Percentiles rank a stretch among this genome's conserved stretches.
phyloP scores from a whole-genome alignment of 2,329 filamentous ascomycete genomes.

The Claviceps sp. region DNA sequence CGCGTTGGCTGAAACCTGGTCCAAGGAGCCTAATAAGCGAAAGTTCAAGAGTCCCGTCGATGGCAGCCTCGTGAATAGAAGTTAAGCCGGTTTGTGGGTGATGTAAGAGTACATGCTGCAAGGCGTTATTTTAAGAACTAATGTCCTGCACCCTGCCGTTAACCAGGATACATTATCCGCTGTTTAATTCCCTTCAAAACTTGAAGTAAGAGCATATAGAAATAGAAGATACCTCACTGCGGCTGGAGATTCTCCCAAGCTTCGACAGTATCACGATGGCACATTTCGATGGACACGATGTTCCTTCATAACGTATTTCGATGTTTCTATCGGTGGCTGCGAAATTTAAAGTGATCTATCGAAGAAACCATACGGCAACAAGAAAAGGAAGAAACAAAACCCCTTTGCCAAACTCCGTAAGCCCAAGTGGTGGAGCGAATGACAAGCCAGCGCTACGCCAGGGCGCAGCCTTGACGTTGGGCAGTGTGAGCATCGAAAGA shows the following conservation, averaged over 20 bases:
- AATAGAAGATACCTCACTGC: too few species aligned
- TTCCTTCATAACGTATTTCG: not conserved
- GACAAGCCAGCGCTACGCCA: not conserved
- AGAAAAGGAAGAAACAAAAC: not conserved
- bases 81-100: constrained; percentile 1
- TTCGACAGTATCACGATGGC: too few species aligned
- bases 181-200: too few species aligned
- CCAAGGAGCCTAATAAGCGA: constrained; percentile 33
- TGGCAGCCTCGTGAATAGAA: constrained; percentile 33
- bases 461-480: not conserved
- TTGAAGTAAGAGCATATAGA: too few species aligned
- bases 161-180: too few species aligned
- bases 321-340: not conserved
- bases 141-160: too few species aligned
- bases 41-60: constrained; percentile 41
- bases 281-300: not conserved
- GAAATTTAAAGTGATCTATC: not conserved
- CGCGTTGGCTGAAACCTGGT: constrained; percentile 71
- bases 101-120: too few species aligned
- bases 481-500: not conserved
- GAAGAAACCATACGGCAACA: not conserved
- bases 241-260: too few species aligned
- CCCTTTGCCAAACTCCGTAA: not conserved
- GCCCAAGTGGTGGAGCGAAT: not conserved
- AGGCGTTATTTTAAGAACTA: too few species aligned